phyloP scores from a whole-genome alignment of 108 stramenopile genomes.

The Mediolabrus comicus region DNA sequence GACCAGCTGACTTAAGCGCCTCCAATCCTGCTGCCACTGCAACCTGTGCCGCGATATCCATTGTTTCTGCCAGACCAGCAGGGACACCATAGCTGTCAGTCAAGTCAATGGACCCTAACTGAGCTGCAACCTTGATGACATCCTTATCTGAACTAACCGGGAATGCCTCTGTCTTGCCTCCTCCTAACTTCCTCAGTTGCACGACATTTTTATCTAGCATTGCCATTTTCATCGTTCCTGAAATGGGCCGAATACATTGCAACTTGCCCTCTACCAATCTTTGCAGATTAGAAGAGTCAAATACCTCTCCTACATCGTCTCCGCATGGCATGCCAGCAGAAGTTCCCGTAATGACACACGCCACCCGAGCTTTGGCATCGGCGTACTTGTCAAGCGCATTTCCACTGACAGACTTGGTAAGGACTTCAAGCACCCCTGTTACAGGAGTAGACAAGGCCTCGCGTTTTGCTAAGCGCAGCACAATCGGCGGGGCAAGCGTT shows the following conservation, averaged over 20 bases:
- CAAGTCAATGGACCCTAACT: slow-evolving; percentile 82
- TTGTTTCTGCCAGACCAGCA: slow-evolving; percentile 86
- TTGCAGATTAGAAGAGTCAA: slow-evolving; percentile 72
- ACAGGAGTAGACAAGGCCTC: slow-evolving; percentile 66
- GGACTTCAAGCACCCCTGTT: slow-evolving; percentile 65
- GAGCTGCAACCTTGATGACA: slow-evolving; percentile 88
- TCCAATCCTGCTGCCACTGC: slow-evolving; percentile 95
- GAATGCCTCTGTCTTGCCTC: slow-evolving; percentile 58
- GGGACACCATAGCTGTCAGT: slow-evolving; percentile 85
- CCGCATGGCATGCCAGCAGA: slow-evolving; percentile 90
- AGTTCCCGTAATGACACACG: slow-evolving; percentile 94
- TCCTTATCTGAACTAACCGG: slow-evolving; percentile 58
- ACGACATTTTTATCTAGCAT: slow-evolving; percentile 95
- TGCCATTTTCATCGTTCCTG: slow-evolving; percentile 57
- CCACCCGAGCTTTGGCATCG: slow-evolving; percentile 59
- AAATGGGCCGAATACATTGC: slow-evolving; percentile 76
- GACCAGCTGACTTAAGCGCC: slow-evolving; percentile 91
- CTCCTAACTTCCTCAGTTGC: slow-evolving; percentile 70
- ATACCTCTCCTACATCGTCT: slow-evolving; percentile 54
- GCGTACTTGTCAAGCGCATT: slow-evolving; percentile 43
- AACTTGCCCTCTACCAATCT: slow-evolving; percentile 75
- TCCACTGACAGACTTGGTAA: slow-evolving; percentile 48
- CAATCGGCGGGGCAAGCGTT: slow-evolving; percentile 79
- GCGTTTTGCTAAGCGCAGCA: slow-evolving; percentile 59
- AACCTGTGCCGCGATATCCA: slow-evolving; percentile 96